Evolutionary conservation across 1,139 yeast genomes (phyloP), one percentile per base, ranked within the genome.

Genomic region (Suzukiozyma palmioleophila): DNA sequence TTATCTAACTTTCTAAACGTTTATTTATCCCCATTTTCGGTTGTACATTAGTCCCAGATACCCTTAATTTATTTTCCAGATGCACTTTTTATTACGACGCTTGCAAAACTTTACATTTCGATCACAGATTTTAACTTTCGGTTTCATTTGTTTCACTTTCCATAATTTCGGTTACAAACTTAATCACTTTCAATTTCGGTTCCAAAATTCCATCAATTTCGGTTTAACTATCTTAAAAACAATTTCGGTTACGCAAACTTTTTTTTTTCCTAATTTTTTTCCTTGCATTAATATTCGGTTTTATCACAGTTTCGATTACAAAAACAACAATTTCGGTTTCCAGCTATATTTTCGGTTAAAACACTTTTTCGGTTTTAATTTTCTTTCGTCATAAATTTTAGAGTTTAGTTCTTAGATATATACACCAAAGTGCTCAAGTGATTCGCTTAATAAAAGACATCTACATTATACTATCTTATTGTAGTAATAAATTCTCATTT

Each of bases 1-100:
- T 63, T 45, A 60, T 64, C 34, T 52, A 63, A 21, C 51, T 58
- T 27, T 61, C 47, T 42, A 13, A 25, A 6, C 33, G 26, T 29
- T 30, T 12, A 36, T 33, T 28, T 10, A 4, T 12, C 16, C 14
- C 16, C 14, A 12, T 13, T 12, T 28, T 28, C 16, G 16, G 31
- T 28, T 28, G 31, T 28, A 28, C 31, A 28, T 13, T 28, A 28
- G 31, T 28, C 31, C 31, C 10, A n/a, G 31, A 28, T 28, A 28
- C 31, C 31, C 31, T 13, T 12, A 8, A 28, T 13, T 18, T 18
- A 28, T 28, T 28, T n/a, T 14, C n/a, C 31, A 28, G 31, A 28
- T n/a, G 16, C 9, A n/a, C 14, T 28, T 28, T 28, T 28, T 8
- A 28, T n/a, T 28, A 26, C 28, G 11, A 5, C 28, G 11, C n/a